These are phyloP conservation scores for Metschnikowia dekortorum DNA, from an alignment of 805 yeast species.

Conservation along the genomic window DNA sequence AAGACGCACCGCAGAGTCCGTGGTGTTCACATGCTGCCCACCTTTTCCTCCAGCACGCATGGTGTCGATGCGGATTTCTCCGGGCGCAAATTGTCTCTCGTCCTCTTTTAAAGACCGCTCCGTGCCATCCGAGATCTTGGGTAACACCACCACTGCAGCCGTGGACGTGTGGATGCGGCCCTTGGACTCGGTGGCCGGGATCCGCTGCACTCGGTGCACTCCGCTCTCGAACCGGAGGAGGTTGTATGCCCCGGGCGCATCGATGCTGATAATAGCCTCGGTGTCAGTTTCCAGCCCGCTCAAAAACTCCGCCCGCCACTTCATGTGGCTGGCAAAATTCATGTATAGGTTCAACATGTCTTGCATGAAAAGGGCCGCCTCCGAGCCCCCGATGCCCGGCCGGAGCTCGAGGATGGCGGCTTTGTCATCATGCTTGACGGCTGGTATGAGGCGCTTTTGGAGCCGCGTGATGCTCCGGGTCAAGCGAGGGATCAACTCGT, in stretches of 20 bases:
- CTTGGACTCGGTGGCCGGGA: slow-evolving; percentile 89
- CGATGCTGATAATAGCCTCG: slow-evolving; percentile 66
- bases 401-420: slow-evolving; percentile 80
- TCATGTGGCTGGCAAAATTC: slow-evolving; percentile 57
- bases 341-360: slow-evolving; percentile 80
- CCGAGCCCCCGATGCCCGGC: slow-evolving; percentile 96
- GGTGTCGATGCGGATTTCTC: slow-evolving; percentile 89
- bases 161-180: slow-evolving; percentile 96
- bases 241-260: slow-evolving; percentile 74
- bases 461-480: slow-evolving; percentile 39
- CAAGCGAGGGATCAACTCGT: slow-evolving; percentile 42
- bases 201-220: slow-evolving; percentile 91
- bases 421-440: slow-evolving; percentile 68
- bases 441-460: slow-evolving; percentile 65
- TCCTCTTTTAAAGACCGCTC: slow-evolving; percentile 43
- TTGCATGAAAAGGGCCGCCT: slow-evolving; percentile 81
- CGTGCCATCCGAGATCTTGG: slow-evolving; percentile 62
- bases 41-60: slow-evolving; percentile 98
- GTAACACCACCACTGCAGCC: slow-evolving; percentile 90
- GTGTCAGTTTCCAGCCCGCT: slow-evolving; percentile 66
- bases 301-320: slow-evolving; percentile 65
- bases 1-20: slow-evolving; percentile 92
- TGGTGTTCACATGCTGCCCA: slow-evolving; percentile 96
- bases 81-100: slow-evolving; percentile 74
- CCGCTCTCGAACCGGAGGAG: slow-evolving; percentile 82